These are phyloP conservation scores for Vanrija sp. DNA, from an alignment of 1,284 basidiomycete species.

Conservation along the genomic window DNA sequence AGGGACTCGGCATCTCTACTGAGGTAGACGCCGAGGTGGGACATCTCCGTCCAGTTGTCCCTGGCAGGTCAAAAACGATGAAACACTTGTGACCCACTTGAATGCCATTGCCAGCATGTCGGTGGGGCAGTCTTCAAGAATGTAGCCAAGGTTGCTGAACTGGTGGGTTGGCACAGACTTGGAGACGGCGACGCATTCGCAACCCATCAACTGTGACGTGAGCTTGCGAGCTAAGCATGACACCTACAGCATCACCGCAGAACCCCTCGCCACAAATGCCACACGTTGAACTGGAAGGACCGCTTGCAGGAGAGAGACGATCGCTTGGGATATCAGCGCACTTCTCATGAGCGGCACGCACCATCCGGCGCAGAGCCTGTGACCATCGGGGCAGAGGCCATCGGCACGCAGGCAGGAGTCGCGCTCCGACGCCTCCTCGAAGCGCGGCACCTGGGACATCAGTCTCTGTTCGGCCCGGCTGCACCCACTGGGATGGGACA, in stretches of 20 bases:
- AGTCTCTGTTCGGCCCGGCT: not conserved
- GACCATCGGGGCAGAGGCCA: conserved; percentile 20
- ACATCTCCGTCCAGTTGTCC: conserved; percentile 27
- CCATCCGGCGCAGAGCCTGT: conserved; percentile 23
- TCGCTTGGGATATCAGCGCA: conserved; percentile 11
- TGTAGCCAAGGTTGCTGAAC: conserved; percentile 7
- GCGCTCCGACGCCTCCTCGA: conserved; percentile 18
- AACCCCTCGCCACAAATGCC: conserved; percentile 25
- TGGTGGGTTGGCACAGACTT: conserved; percentile 11
- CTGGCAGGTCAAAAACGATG: not conserved
- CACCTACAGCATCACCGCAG: conserved; percentile 16
- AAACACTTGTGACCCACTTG: conserved; percentile 5
- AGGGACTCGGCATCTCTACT: not conserved
- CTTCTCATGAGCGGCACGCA: not conserved
- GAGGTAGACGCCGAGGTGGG: conserved; percentile 15
- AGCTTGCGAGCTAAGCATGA: not conserved
- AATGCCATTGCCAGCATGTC: conserved; percentile 23
- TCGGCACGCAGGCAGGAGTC: conserved; percentile 16
- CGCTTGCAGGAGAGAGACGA: conserved; percentile 14
- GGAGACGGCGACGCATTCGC: conserved; percentile 13
- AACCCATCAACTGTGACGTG: conserved; percentile 3
- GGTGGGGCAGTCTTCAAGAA: conserved; percentile 20
- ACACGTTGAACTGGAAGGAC: conserved; percentile 14
- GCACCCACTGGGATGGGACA: conserved; percentile 18
- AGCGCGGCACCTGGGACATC: conserved; percentile 16